Evolutionary conservation across 345 rosid genomes (phyloP), one percentile per base, ranked within the genome.

Genomic region (Citrus maxima): DNA sequence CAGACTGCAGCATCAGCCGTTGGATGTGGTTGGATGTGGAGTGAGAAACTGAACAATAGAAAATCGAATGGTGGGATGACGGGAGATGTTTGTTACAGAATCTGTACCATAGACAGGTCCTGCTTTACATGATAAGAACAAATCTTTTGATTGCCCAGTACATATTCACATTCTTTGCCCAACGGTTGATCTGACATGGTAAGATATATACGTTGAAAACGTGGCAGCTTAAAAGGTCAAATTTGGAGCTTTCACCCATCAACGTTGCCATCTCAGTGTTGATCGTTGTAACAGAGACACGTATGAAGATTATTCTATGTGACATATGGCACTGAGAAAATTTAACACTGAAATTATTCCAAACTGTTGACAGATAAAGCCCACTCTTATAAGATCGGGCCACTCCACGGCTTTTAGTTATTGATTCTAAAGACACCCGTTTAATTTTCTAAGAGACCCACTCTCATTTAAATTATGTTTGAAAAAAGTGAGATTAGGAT

Each of bases 141-240:
- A 46, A 46, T 46, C 51, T 46, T 46, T 46, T 46, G 18, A 0
- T 46, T 13, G 10, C 51, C 51, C 51, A 35, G 74, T 49, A 82
- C 65, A 75, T 77, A 73, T 81, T 81, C 74, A 64, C 78, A 77
- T 81, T 81, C 84, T 77, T 73, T 30, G 18, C 46, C 66, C 34
- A 28, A 35, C 61, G 60, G 84, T 34, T 67, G 78, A 67, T 66
- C 79, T 80, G 71, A 70, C 76, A 63, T 6, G 22, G 77, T 38
- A 75, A 76, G 42, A 54, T 35, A 4, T 12, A 46, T 0, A 46
- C 4, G 51, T 46, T 46, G 14, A 34, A 8, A 35, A 42, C 38
- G 76, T 72, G 84, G 72, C 75, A 42, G 19, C n/a, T 38, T 38
- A 12, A 69, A 80, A 75, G 76, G 46, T 13, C 37, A 35, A 28